Base-by-base conservation (phyloP, 495 filamentous ascomycete species). In the Peziza echinospora region DNA sequence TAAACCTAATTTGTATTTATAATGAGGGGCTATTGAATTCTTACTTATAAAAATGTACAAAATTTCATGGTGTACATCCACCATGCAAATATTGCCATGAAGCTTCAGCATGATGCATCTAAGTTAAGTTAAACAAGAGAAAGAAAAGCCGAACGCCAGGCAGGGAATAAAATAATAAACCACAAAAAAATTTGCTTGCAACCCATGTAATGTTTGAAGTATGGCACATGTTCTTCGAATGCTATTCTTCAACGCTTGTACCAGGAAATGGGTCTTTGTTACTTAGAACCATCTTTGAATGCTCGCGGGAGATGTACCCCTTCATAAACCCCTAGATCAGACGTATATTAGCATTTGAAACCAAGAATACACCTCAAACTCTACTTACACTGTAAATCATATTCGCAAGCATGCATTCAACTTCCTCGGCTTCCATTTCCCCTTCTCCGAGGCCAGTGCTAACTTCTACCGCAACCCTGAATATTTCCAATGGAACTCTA, bases 261-360 rank as follows among this genome's bases (percentile, higher is more conserved):
- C 87, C 89, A 1, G 89, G 89, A 59, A 97, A 97, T 3, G 87
- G 86, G 39, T 82, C 82, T 21, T 65, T 75, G 61, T 92, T 93
- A 62, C 82, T 93, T 47, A 97, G 65, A 24, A 97, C 89, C 17
- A 96, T 78, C 44, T 79, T 82, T 47, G 81, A 81, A 41, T 77
- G 75, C 45, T 92, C 86, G 48, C 85, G 82, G 24, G 84, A 75
- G 50, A 97, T 96, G 64, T 97, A 97, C 45, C 89, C 89, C 65
- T 94, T 97, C 78, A 96, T 92, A 11, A 89, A 69, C 46, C 80
- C 79, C 84, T 97, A 50, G 25, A 24, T 26, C 41, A 19, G 39
- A 48, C 46, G 30, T 24, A 45, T 42, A 40, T 37, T 13, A 41
- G 42, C 5, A 46, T 19, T 23, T 37, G 13, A 40, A 45, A 47